Conservation (phyloP, 2,329 filamentous ascomycete genomes). For the Fusarium protoensiforme region DNA sequence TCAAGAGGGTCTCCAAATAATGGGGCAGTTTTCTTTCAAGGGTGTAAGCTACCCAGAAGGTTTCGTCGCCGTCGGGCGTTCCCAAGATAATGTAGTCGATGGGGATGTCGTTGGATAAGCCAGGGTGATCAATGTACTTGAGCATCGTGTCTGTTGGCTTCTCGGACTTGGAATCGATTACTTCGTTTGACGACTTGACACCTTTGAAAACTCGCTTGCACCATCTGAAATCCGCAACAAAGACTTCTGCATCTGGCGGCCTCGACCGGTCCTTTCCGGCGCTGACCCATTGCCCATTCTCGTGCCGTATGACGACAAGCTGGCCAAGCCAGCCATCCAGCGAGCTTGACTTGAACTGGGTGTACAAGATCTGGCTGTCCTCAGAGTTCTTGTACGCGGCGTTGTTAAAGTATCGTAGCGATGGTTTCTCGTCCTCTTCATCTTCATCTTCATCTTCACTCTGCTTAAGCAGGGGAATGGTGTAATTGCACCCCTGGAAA, state of each 20-base stretch:
- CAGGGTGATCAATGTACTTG: background rate
- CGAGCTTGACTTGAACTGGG: background rate
- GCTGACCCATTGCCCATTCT: background rate
- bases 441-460: background rate
- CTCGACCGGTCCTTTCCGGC: background rate
- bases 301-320: background rate
- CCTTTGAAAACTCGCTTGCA: background rate
- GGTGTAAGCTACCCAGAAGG: background rate
- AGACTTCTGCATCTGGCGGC: background rate
- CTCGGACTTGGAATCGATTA: background rate
- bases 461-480: background rate
- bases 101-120: background rate
- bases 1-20: background rate
- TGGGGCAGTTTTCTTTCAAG: background rate
- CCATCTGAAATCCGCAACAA: background rate
- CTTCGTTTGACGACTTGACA: background rate
- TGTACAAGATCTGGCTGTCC: background rate
- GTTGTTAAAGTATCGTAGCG: background rate
- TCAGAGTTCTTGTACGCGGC: background rate
- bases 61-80: background rate
- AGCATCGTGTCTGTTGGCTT: background rate
- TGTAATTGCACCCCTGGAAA: background rate
- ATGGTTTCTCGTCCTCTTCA: background rate
- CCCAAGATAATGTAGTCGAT: background rate
- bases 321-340: background rate